Evolutionary conservation across 108 stramenopile genomes (phyloP), one percentile per base, ranked within the genome.

Genomic region (Licmophora abbreviata): DNA sequence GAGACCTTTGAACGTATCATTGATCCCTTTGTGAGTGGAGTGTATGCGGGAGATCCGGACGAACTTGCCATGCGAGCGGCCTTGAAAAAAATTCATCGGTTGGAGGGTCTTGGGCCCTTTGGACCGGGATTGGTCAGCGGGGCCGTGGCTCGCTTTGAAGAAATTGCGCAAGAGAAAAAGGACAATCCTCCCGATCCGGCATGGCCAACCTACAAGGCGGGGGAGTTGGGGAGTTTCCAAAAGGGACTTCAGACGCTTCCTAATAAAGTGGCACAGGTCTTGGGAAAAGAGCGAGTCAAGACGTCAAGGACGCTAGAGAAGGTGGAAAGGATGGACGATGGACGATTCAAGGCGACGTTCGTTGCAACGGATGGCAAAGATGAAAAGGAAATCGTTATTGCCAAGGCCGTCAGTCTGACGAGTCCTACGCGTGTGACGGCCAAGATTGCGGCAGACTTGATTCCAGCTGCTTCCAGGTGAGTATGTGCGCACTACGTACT

Each of bases 1-100:
- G 95, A 98, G 64, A 84, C 83, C 20, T 96, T 95, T 66, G 55
- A 75, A 40, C 59, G 91, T 24, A 63, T 83, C 37, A 95, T 98
- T 52, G 97, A 98, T 48, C 97, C 97, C 25, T 95, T 98, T 56
- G 94, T 98, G 17, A 80, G 76, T 17, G 97, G 97, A 9, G 93
- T 98, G 2, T 98, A 98, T 61, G 95, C 94, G 35, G 97, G 97
- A 8, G 86, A 98, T 74, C 97, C 97, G 4, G 71, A 83, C 36
- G 82, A 77, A 48, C 61, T 98, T 17, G 61, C 82, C 35, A 95
- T 96, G 88, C 75, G 71, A 54, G 81, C 93, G 32, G 94, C 97
- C 10, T 58, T 98, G 35, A 73, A 77, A 25, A 98, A 96, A 69
- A 92, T 98, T 29, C 49, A 66, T 15, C 76, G 85, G 1, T 83